phyloP scores from a whole-genome alignment of 2,329 filamentous ascomycete species.

The Ophiostoma ulmi region DNA sequence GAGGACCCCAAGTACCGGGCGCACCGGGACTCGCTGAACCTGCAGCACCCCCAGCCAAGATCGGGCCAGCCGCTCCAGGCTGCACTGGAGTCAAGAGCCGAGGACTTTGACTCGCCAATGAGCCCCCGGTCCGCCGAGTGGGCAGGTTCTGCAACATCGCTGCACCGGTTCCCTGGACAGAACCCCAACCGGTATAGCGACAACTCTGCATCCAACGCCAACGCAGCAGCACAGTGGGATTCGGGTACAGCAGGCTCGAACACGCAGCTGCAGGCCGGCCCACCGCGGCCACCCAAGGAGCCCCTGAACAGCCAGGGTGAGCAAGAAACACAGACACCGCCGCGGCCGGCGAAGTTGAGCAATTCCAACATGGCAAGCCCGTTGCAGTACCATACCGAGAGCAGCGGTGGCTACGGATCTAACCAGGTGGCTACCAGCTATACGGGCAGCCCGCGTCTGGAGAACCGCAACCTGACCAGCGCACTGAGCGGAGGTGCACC shows the following conservation, averaged over 20 bases:
- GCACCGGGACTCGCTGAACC: constrained; percentile 72
- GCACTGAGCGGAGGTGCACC: constrained; percentile 44
- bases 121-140: constrained; percentile 59
- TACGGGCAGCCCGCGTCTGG: constrained; percentile 49
- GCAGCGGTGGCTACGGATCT: constrained; percentile 42
- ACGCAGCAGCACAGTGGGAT: constrained; percentile 43
- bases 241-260: constrained; percentile 34
- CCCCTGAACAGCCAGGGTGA: constrained; percentile 41
- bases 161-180: constrained; percentile 47
- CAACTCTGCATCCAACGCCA: constrained; percentile 34
- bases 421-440: constrained; percentile 41
- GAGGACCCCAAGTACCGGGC: constrained; percentile 77
- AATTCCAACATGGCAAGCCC: constrained; percentile 45
- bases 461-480: constrained; percentile 54
- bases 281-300: constrained; percentile 60
- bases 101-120: constrained; percentile 58
- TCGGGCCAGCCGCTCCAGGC: constrained; percentile 69
- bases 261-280: constrained; percentile 32
- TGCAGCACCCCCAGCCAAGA: constrained; percentile 74
- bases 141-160: constrained; percentile 56
- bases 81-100: constrained; percentile 64
- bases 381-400: constrained; percentile 53
- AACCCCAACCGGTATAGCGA: constrained; percentile 47
- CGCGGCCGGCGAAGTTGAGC: constrained; percentile 44
- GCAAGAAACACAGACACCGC: constrained; percentile 43